Percentiles rank a stretch among this genome's conserved stretches.
phyloP scores from a whole-genome alignment of 2,329 filamentous ascomycete species.

The Trichophyton schoenleinii region DNA sequence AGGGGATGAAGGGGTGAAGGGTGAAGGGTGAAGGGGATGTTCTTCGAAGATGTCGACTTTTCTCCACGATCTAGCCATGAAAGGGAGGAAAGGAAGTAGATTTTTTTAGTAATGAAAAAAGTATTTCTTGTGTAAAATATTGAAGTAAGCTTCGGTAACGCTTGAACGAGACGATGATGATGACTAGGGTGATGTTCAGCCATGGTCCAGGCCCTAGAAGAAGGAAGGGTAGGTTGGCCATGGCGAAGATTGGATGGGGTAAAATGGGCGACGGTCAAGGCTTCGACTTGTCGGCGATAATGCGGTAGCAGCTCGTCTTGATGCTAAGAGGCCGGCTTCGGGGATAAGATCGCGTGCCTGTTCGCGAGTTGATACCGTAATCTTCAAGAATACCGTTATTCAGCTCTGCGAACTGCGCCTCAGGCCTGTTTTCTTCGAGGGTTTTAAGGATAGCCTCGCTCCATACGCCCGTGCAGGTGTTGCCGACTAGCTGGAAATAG shows the following conservation, averaged over 20 bases:
- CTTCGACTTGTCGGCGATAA: constrained; percentile 30
- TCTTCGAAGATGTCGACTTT: neutral
- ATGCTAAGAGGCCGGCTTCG: constrained; percentile 29
- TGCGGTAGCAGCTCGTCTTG: constrained; percentile 28
- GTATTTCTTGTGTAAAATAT: neutral
- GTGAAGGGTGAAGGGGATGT: neutral
- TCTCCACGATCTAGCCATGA: neutral
- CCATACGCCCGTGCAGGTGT: constrained; percentile 58
- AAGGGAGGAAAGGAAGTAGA: neutral
- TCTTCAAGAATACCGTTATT: constrained; percentile 48
- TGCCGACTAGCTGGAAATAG: constrained; percentile 53
- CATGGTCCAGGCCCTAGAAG: too few species aligned
- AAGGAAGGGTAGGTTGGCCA: too few species aligned
- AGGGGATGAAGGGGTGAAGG: too few species aligned
- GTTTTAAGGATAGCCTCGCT: constrained; percentile 53
- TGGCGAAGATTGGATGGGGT: too few species aligned
- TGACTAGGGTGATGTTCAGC: neutral
- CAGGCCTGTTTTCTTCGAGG: constrained; percentile 47
- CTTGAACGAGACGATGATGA: neutral
- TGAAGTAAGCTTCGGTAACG: neutral
- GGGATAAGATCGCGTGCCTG: constrained; percentile 27
- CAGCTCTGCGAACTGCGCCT: constrained; percentile 48
- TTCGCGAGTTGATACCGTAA: constrained; percentile 21
- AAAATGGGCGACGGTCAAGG: constrained; percentile 8
- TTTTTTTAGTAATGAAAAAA: neutral